These are phyloP conservation scores for Nakaseomyces bracarensis DNA, from an alignment of 1,139 yeast species.

Conservation along the genomic window DNA sequence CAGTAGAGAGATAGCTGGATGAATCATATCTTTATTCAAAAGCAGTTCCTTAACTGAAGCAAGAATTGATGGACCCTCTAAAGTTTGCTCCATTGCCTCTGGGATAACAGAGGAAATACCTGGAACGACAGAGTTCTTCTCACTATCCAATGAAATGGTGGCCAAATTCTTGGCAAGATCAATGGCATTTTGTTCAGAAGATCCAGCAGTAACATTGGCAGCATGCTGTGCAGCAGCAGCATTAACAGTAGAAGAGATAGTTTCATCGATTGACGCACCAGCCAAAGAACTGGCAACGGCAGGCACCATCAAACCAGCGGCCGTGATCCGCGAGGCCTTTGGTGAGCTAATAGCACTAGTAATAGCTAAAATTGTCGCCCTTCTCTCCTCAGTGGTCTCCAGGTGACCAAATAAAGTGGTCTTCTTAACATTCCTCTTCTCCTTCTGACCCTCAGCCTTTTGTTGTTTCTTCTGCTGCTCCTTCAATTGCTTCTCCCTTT, in stretches of 20 bases:
- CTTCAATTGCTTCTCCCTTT: slow-evolving; percentile 24
- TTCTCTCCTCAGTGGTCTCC: slow-evolving; percentile 74
- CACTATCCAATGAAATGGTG: slow-evolving; percentile 22
- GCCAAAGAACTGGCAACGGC: slow-evolving; percentile 23
- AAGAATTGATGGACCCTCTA: slow-evolving; percentile 23
- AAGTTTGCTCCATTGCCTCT: slow-evolving; percentile 21
- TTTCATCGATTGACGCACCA: slow-evolving; percentile 14
- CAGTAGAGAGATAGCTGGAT: slow-evolving; percentile 74
- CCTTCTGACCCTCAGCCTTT: slow-evolving; percentile 40
- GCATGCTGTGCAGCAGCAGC: slow-evolving; percentile 12
- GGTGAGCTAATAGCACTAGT: slow-evolving; percentile 32
- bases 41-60: slow-evolving; percentile 30
- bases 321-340: slow-evolving; percentile 30
- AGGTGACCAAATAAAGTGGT: slow-evolving; percentile 73
- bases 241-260: slow-evolving; percentile 18
- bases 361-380: slow-evolving; percentile 42
- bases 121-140: slow-evolving; percentile 26
- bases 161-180: slow-evolving; percentile 28
- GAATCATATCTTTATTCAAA: slow-evolving; percentile 49
- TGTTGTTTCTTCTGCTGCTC: slow-evolving; percentile 34
- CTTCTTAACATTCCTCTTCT: slow-evolving; percentile 35
- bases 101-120: slow-evolving; percentile 31
- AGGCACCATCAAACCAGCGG: slow-evolving; percentile 31
- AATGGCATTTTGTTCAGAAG: slow-evolving; percentile 11
- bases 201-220: slow-evolving; percentile 10